Conservation (phyloP, 768 basidiomycete genomes). For the Nevesoporus exiguus region DNA sequence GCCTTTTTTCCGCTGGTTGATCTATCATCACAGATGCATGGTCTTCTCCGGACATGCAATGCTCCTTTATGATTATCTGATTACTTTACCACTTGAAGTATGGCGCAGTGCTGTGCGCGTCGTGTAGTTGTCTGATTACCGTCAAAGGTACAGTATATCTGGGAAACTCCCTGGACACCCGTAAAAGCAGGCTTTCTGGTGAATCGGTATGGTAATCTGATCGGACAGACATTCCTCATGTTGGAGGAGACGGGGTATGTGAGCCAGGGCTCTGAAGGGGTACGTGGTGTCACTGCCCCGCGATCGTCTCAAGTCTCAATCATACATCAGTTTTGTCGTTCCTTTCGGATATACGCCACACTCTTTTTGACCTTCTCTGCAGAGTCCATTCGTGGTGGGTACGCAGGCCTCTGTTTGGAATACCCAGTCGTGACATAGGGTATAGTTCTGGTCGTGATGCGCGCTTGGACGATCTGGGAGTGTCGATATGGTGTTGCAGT, state of each 20-base stretch:
- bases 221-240: slow-evolving; percentile 15
- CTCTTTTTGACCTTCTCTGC: slow-evolving; percentile 6
- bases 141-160: slow-evolving; percentile 14
- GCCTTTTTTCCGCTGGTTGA: not conserved
- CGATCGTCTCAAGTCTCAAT: not conserved
- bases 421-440: not conserved
- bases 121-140: not conserved
- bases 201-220: slow-evolving; percentile 17
- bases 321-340: slow-evolving; percentile 11
- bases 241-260: slow-evolving; percentile 22
- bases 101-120: not conserved
- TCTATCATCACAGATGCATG: not conserved
- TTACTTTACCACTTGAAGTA: not conserved
- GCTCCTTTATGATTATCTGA: not conserved
- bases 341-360: not conserved
- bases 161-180: slow-evolving; percentile 15
- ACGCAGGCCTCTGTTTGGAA: not conserved
- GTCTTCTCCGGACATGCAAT: not conserved
- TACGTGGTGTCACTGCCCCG: not conserved
- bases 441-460: slow-evolving; percentile 23
- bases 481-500: slow-evolving; percentile 1
- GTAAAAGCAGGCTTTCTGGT: slow-evolving; percentile 13
- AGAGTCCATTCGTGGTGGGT: slow-evolving; percentile 25
- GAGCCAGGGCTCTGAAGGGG: slow-evolving; percentile 7
- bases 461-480: slow-evolving; percentile 23